Evolutionary conservation across 2,329 filamentous ascomycete genomes (phyloP).

Genomic region (Curvularia sp.): DNA sequence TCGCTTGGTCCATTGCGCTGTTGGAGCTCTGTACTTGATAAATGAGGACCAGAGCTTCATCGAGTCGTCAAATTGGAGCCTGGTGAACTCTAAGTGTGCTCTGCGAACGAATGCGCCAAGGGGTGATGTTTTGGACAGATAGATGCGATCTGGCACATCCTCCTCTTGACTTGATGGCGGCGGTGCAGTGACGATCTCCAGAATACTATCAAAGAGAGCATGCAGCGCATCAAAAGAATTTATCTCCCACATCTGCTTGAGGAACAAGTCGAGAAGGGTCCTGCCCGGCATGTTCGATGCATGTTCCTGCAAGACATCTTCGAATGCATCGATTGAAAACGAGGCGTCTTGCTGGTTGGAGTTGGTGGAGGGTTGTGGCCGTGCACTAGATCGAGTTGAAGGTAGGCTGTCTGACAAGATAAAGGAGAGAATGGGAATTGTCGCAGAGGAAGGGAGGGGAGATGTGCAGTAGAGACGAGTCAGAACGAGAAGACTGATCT

Average conservation of each 20-base stretch:
- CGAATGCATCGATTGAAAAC: constrained; percentile 52
- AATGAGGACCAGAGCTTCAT: constrained; percentile 83
- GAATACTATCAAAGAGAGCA: constrained; percentile 71
- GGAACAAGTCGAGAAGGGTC: constrained; percentile 85
- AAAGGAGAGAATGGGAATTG: constrained; percentile 79
- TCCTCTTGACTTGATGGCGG: constrained; percentile 32
- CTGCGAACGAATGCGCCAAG: constrained; percentile 81
- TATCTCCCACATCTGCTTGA: constrained; percentile 82
- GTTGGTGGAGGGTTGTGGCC: constrained; percentile 26
- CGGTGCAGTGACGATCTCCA: constrained; percentile 63
- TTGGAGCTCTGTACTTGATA: constrained; percentile 79
- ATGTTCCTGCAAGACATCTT: constrained; percentile 55
- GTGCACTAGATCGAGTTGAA: constrained; percentile 30
- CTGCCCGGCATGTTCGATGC: constrained; percentile 70
- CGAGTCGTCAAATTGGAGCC: constrained; percentile 80
- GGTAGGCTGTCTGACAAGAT: constrained; percentile 72
- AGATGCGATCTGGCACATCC: constrained; percentile 55
- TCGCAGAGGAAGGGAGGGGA: constrained; percentile 71
- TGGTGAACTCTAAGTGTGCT: constrained; percentile 77
- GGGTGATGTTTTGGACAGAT: constrained; percentile 75
- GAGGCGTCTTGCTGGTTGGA: constrained; percentile 46
- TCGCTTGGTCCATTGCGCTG: constrained; percentile 65
- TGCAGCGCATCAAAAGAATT: constrained; percentile 83
- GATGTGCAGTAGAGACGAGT: constrained; percentile 81
- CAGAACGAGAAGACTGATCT: constrained; percentile 81